Percentiles rank a stretch among this genome's conserved stretches.
Evolutionary conservation across 805 yeast species (phyloP).

Genomic region (Yarrowia bubula): DNA sequence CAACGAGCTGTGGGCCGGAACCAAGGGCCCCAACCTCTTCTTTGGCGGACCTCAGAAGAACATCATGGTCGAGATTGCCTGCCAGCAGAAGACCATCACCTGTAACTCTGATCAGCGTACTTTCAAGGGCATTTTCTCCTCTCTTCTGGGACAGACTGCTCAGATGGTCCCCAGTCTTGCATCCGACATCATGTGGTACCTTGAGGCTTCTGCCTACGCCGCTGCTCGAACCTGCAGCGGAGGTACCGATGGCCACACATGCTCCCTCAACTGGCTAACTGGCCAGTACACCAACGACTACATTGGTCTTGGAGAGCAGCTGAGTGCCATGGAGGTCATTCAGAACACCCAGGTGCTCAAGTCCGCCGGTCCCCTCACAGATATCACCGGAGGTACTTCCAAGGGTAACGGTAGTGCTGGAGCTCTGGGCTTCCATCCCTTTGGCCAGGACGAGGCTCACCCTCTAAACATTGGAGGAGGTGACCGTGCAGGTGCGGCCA

Average conservation of each 20-base stretch:
- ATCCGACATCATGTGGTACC: conserved; percentile 46
- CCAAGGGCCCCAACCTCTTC: conserved; percentile 46
- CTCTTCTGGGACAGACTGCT: conserved; percentile 64
- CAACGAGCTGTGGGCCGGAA: conserved; percentile 46
- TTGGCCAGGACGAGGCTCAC: conserved; percentile 25
- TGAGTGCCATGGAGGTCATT: conserved; percentile 68
- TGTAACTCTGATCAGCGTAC: conserved; percentile 76
- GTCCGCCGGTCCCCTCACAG: conserved; percentile 59
- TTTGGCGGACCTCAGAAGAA: conserved; percentile 44
- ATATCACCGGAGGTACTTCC: conserved; percentile 67
- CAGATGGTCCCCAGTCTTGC: conserved; percentile 52
- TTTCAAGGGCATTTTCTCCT: conserved; percentile 66
- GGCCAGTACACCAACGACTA: conserved; percentile 62
- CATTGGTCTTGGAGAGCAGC: conserved; percentile 79
- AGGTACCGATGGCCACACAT: conserved; percentile 75
- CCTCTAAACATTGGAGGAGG: conserved; percentile 30
- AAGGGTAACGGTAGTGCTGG: conserved; percentile 70
- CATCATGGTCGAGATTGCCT: conserved; percentile 69
- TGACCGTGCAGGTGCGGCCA: conserved; percentile 34
- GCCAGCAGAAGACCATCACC: conserved; percentile 51
- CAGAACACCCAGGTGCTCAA: conserved; percentile 45
- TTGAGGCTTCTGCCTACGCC: conserved; percentile 57
- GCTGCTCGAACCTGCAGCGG: conserved; percentile 82
- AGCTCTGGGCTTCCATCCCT: conserved; percentile 17
- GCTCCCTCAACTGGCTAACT: conserved; percentile 71